Evolutionary conservation across 805 yeast genomes (phyloP), one percentile per base, ranked within the genome.

Genomic region (Starmerella vitae): DNA sequence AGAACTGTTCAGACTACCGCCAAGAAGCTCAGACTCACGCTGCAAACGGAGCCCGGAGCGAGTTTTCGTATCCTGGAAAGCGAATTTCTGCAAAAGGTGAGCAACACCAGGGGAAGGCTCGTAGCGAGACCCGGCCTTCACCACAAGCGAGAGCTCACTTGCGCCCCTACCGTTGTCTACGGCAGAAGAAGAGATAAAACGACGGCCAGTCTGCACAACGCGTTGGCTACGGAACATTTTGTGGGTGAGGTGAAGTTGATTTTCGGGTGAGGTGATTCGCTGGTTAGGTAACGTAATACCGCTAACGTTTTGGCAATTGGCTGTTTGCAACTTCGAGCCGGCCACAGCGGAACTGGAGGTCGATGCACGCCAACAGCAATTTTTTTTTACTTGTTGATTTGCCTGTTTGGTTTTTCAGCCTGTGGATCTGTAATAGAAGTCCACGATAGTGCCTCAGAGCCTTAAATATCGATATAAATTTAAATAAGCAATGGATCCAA

Each of bases 21-120:
- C 97, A 49, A 88, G 70, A 49, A 91, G 73, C 67, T 88, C 98
- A 37, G 86, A 67, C 67, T 91, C 98, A 65, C 98, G 81, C 57
- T 85, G 80, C 56, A 86, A 70, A 68, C 97, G 81, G 59, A 91
- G 71, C 19, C 91, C 94, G 15, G 95, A 79, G 62, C 84, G 83
- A 53, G 74, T 61, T 46, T 69, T 68, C 41, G 94, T 84, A 70
- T 80, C 78, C 59, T 58, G 55, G 69, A 79, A 91, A 54, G 78
- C 78, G 62, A 75, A 85, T 62, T 84, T 74, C 56, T 88, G 73
- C 56, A 86, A 70, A 48, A 85, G 65, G 63, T 88, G 96, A 33
- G 96, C 70, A 50, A 79, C 64, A 65, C 97, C 98, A 41, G 86
- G 77, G 47, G 71, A 63, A 29, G 61, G 46, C 39, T 74, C 66